These are phyloP conservation scores for Volvox africanus DNA, from an alignment of 139 green algal species.

Conservation along the genomic window DNA sequence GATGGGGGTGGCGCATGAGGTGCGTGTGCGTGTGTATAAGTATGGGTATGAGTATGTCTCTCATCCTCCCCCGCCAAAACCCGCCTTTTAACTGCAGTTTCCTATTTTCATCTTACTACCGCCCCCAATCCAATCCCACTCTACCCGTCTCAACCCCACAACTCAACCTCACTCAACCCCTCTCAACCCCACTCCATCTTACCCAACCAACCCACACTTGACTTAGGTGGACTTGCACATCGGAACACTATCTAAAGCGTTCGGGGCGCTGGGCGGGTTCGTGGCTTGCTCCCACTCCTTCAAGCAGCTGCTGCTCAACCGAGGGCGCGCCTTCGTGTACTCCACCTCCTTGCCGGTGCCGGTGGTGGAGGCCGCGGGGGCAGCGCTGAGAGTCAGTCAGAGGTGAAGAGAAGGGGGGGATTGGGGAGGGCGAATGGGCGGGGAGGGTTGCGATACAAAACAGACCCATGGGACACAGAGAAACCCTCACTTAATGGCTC, in stretches of 20 bases:
- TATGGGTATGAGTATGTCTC: background rate
- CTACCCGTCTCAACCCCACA: too few species aligned
- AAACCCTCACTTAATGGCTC: too few species aligned
- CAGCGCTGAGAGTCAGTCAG: slow-evolving; percentile 71
- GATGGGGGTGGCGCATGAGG: slow-evolving; percentile 50
- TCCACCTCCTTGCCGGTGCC: slow-evolving; percentile 89
- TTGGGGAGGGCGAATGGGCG: too few species aligned
- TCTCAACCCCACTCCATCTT: background rate
- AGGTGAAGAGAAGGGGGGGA: slow-evolving; percentile 52
- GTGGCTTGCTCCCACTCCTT: slow-evolving; percentile 71
- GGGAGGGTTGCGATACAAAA: too few species aligned
- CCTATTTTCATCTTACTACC: too few species aligned
- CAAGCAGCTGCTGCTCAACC: slow-evolving; percentile 78
- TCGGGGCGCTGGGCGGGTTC: slow-evolving; percentile 91
- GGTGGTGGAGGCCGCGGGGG: slow-evolving; percentile 80
- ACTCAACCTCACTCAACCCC: background rate
- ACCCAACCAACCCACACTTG: background rate
- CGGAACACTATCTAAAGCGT: slow-evolving; percentile 96
- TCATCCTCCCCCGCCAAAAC: too few species aligned
- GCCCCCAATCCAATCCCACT: too few species aligned
- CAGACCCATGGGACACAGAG: too few species aligned
- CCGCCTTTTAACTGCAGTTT: too few species aligned
- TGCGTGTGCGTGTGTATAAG: slow-evolving; percentile 12
- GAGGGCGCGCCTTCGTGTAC: slow-evolving; percentile 81
- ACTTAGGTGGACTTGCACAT: slow-evolving; percentile 89